Evolutionary conservation across 2,329 filamentous ascomycete genomes (phyloP).

Genomic region (Tolypocladium nubicola): DNA sequence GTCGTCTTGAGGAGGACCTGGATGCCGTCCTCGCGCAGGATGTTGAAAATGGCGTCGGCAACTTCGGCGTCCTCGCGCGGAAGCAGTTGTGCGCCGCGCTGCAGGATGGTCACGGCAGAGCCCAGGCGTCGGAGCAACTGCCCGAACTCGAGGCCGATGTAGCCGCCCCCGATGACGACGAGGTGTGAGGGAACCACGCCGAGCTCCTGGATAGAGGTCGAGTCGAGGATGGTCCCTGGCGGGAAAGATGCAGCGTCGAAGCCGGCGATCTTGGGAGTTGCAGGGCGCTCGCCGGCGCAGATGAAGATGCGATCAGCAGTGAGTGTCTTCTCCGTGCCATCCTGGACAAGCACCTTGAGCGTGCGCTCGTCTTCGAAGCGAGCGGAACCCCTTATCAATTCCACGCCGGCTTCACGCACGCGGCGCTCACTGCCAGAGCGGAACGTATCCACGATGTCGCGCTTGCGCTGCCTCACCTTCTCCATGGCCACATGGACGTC

Average conservation of each 20-base stretch:
- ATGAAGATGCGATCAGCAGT: constrained; percentile 32
- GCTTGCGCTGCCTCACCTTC: constrained; percentile 38
- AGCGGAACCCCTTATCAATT: constrained; percentile 33
- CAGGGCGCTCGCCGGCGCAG: constrained; percentile 33
- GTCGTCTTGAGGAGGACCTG: constrained; percentile 26
- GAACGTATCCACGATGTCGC: constrained; percentile 40
- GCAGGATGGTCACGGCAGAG: constrained; percentile 35
- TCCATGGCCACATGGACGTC: constrained; percentile 32
- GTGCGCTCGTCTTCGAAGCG: constrained; percentile 29
- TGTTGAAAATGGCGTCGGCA: constrained; percentile 26
- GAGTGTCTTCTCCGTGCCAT: constrained; percentile 20
- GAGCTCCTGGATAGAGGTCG: constrained; percentile 36
- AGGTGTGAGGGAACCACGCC: constrained; percentile 33
- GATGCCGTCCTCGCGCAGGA: constrained; percentile 36
- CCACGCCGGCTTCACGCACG: constrained; percentile 27
- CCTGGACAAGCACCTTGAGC: constrained; percentile 20
- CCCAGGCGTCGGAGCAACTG: constrained; percentile 41
- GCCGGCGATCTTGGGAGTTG: constrained; percentile 23
- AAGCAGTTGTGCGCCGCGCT: constrained; percentile 30
- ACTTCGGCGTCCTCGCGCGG: constrained; percentile 37
- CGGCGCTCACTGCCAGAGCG: constrained; percentile 34
- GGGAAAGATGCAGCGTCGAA: constrained; percentile 14
- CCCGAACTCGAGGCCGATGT: constrained; percentile 42
- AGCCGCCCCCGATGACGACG: constrained; percentile 41
- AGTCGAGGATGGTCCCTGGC: constrained; percentile 25